phyloP scores from a whole-genome alignment of 345 rosid genomes.

The Boechera divaricarpa region DNA sequence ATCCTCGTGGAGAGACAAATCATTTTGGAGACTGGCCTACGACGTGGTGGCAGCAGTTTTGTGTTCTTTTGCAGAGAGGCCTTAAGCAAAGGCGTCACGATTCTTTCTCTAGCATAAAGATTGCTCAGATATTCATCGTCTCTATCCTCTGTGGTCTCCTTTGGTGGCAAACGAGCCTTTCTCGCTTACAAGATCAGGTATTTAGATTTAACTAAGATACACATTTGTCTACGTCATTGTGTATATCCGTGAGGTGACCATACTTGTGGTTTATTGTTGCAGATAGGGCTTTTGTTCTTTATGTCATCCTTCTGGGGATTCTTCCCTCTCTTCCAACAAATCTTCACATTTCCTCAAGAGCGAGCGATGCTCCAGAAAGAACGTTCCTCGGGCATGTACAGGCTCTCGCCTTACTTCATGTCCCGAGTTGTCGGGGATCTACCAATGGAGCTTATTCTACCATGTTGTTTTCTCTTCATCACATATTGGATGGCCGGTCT shows the following conservation, averaged over 20 bases:
- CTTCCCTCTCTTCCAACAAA: conserved; percentile 75
- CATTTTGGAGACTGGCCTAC: conserved; percentile 71
- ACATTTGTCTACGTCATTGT: not conserved
- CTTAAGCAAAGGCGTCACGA: conserved; percentile 83
- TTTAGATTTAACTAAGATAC: not conserved
- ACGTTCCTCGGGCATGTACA: conserved; percentile 82
- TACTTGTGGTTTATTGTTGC: conserved; percentile 35
- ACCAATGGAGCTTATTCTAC: conserved; percentile 78
- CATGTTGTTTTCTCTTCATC: conserved; percentile 55
- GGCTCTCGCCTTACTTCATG: conserved; percentile 83
- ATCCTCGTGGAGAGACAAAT: conserved; percentile 20
- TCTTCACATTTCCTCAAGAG: conserved; percentile 84
- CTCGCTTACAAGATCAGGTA: conserved; percentile 75
- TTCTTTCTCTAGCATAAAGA: conserved; percentile 70
- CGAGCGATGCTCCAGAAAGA: conserved; percentile 84
- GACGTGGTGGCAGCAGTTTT: conserved; percentile 86
- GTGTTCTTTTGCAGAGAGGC: conserved; percentile 71
- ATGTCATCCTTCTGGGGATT: conserved; percentile 66
- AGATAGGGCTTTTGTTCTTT: conserved; percentile 84
- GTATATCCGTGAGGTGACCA: not conserved
- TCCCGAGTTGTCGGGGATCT: conserved; percentile 65
- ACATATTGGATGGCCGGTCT: conserved; percentile 83
- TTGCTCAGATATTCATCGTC: conserved; percentile 72
- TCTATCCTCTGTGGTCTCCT: conserved; percentile 79
- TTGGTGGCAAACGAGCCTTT: conserved; percentile 75